These are phyloP conservation scores for Gaillardinia entomophila DNA, from an alignment of 805 yeast species.

Conservation along the genomic window DNA sequence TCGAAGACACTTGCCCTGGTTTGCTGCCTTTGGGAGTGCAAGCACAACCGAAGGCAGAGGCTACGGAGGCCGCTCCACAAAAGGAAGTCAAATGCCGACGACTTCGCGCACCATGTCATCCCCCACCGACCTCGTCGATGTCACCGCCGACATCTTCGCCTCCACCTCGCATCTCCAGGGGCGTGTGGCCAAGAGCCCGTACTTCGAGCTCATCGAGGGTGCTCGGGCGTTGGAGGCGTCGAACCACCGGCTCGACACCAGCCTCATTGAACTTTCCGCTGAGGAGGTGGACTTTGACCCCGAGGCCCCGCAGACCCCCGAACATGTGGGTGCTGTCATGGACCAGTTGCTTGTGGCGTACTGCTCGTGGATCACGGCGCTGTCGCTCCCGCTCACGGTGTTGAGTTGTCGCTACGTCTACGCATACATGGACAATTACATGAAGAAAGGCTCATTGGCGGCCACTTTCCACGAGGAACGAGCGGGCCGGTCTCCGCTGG, in stretches of 20 bases:
- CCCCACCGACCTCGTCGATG: too few relatives aligned
- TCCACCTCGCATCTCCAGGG: slow-evolving; percentile 19
- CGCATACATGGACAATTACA: slow-evolving; percentile 40
- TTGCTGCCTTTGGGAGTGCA: too few relatives aligned
- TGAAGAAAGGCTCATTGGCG: slow-evolving; percentile 5
- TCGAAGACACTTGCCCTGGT: too few relatives aligned
- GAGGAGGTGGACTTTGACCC: slow-evolving; percentile 47
- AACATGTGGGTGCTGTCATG: slow-evolving; percentile 44
- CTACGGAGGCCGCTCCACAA: too few relatives aligned
- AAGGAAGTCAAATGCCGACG: slow-evolving; percentile 4
- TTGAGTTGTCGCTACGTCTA: slow-evolving; percentile 73
- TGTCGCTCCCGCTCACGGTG: slow-evolving; percentile 71
- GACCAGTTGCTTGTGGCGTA: slow-evolving; percentile 50
- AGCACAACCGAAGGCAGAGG: too few relatives aligned
- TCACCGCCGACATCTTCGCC: slow-evolving; percentile 47
- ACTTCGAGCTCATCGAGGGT: slow-evolving; percentile 71
- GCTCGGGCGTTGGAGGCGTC: slow-evolving; percentile 81
- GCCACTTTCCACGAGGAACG: background rate
- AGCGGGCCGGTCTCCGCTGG: background rate
- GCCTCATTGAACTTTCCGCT: slow-evolving; percentile 44
- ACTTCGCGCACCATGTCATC: too few relatives aligned
- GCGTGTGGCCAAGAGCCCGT: slow-evolving; percentile 48
- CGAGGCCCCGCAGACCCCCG: slow-evolving; percentile 25
- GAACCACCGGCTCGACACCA: slow-evolving; percentile 72
- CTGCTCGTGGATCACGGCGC: slow-evolving; percentile 72